A percentile compares a stretch with the other conserved stretches of the same genome.
Conservation (phyloP, 2,329 filamentous ascomycete genomes). For the Aspergillus ustus region DNA sequence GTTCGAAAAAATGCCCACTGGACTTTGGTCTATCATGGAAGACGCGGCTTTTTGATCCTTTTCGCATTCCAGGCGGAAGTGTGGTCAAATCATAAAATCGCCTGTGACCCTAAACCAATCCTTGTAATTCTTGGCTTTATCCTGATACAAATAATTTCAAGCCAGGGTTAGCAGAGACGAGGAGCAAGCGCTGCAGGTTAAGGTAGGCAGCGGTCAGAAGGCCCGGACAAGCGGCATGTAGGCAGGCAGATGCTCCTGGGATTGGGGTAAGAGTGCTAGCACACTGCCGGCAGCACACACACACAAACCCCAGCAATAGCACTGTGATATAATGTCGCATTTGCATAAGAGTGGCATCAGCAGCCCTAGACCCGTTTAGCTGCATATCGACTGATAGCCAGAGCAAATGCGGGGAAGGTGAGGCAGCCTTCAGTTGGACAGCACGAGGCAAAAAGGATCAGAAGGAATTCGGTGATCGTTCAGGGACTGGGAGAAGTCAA, state of each 20-base stretch:
- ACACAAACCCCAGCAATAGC: neutral
- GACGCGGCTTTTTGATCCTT: slow-evolving; percentile 2
- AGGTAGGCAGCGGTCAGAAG: slow-evolving; percentile 17
- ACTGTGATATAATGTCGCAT: neutral
- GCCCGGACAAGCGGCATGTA: slow-evolving; percentile 16
- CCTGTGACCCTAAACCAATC: neutral
- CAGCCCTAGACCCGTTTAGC: neutral
- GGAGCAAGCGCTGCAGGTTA: neutral
- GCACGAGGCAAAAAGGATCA: neutral
- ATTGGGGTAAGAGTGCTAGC: slow-evolving; percentile 1
- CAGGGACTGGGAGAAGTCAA: slow-evolving; percentile 12
- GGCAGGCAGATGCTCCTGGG: neutral
- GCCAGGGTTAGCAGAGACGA: slow-evolving; percentile 6
- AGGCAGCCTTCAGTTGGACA: neutral
- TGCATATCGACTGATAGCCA: neutral
- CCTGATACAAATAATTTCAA: slow-evolving; percentile 15
- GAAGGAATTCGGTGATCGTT: slow-evolving; percentile 17
- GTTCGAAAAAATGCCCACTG: neutral
- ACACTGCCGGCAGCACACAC: slow-evolving; percentile 18
- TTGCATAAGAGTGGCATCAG: neutral
- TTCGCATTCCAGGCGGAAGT: neutral
- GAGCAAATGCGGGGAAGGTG: slow-evolving; percentile 10
- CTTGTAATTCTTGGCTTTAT: slow-evolving; percentile 2
- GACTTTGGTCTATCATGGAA: neutral
- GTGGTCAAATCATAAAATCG: slow-evolving; percentile 12